Evolutionary conservation across 768 basidiomycete genomes (phyloP), one percentile per base, ranked within the genome.

Genomic region (Pleurotus giganteus): DNA sequence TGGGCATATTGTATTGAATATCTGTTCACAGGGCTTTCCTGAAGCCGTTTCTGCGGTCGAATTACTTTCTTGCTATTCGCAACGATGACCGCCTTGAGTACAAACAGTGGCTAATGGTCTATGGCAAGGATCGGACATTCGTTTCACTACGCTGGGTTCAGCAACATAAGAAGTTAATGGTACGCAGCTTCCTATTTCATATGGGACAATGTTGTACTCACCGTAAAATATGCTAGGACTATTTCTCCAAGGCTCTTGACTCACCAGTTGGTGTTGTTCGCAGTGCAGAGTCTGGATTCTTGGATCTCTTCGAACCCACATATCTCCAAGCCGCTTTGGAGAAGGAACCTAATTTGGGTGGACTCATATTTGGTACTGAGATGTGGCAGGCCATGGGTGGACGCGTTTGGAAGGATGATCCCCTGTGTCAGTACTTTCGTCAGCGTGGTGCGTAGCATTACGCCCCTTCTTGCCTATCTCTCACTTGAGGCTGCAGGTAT

Each of bases 51-150:
- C 55, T 56, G 4, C 47, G 21, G 4, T 31, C 24, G 7, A 37
- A 39, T 7, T 50, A 13, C 27, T 56, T 42, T 29, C 45, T 56
- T 7, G 23, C 55, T 17, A 26, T 56, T 8, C 46, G 32, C 4
- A 56, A 56, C 31, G 21, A 39, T 15, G 47, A 56, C 15, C 55
- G 47, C n/a, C 55, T 56, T 29, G 28, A 28, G 23, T 56, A 49
- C 55, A 36, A 12, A 24, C 9, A 12, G 17, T 56, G 55, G 55
- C 55, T 56, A 26, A 21, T 13, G 7, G 55, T 56, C 8, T 37
- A 56, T 27, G 55, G 26, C 17, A 36, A 51, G 34, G 55, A 56
- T 13, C 47, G 43, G 13, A 24, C 15, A 3, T 17, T n/a, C 8
- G 39, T 56, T n/a, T 37, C 47, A 32, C 17, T 21, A 13, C 24